Evolutionary conservation across 345 rosid genomes (phyloP), one percentile per base, ranked within the genome.

Genomic region (Eucalyptus victrix): DNA sequence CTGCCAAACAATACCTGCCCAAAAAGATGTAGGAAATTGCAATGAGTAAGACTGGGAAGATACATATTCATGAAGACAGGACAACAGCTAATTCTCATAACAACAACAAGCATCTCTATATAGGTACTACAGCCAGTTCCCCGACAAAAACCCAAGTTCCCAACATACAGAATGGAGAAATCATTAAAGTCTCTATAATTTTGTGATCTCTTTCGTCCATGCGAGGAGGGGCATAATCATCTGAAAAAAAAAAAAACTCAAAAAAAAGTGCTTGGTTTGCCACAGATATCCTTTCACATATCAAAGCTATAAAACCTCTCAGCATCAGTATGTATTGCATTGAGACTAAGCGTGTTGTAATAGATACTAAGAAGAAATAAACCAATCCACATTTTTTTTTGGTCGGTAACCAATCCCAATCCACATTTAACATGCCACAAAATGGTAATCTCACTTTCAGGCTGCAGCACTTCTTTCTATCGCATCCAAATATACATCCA

Each of bases 1-100:
- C 99, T 2, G 97, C 99, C 91, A 96, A 90, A 92, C 99, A 97
- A 91, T 96, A 97, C 93, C 99, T 97, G 97, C 90, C 86, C 1
- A 37, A 65, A 89, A 69, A 58, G 44, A 88, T 24, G 42, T 44
- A 30, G 44, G 21, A 42, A 47, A 49, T 26, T 62, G 62, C 45
- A 34, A 86, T 11, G 47, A 89, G 17, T 80, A 65, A 62, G 87
- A 80, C 56, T 3, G 9, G 8, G 28, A 42, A 76, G 85, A 76
- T 76, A 40, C 30, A 76, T 76, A 40, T 21, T 40, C 47, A 21
- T 40, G 85, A 76, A 76, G 13, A 50, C 24, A 60, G 34, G 37
- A 76, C 81, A 45, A 42, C 11, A 18, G 54, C 32, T 17, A 88
- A 42, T 65, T 60, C n/a, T 18, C 18, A 16, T 8, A 12, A 45